Conservation (phyloP, 257 asterid species). For the Solanum medicagineum region DNA sequence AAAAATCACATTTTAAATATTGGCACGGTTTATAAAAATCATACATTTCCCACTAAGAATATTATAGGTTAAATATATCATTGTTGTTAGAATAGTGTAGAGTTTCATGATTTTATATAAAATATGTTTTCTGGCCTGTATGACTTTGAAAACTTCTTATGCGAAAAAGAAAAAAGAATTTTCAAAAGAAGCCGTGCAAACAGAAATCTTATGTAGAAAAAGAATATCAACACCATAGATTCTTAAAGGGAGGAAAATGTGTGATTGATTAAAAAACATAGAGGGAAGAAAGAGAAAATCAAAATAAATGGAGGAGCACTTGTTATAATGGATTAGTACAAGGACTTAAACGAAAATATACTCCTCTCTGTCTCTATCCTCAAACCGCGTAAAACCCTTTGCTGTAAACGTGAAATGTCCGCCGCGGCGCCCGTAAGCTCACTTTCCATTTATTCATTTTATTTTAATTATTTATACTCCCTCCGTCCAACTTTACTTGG, state of each 20-base stretch:
- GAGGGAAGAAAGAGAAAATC: not conserved
- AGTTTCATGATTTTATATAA: not conserved
- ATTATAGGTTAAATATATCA: not conserved
- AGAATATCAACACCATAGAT: not conserved
- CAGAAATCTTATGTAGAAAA: not conserved
- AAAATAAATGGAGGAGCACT: not conserved
- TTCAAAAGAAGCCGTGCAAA: not conserved
- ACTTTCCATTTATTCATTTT: not conserved
- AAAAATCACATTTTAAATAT: not conserved
- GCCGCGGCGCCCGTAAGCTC: not conserved
- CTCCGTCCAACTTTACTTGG: no score
- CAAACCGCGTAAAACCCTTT: not conserved
- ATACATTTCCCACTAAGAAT: rapidly evolving
- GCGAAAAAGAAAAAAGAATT: not conserved
- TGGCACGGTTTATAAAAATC: not conserved
- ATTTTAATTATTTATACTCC: no score
- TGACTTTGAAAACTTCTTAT: not conserved
- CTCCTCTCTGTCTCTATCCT: no score
- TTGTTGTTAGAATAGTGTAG: no score
- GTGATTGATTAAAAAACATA: not conserved
- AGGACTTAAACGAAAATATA: not conserved
- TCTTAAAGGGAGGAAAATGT: not conserved
- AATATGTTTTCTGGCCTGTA: not conserved
- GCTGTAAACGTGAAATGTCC: not conserved
- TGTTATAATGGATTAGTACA: not conserved